These are phyloP conservation scores for Vanrija sp. DNA, from an alignment of 1,284 basidiomycete species.

Conservation along the genomic window DNA sequence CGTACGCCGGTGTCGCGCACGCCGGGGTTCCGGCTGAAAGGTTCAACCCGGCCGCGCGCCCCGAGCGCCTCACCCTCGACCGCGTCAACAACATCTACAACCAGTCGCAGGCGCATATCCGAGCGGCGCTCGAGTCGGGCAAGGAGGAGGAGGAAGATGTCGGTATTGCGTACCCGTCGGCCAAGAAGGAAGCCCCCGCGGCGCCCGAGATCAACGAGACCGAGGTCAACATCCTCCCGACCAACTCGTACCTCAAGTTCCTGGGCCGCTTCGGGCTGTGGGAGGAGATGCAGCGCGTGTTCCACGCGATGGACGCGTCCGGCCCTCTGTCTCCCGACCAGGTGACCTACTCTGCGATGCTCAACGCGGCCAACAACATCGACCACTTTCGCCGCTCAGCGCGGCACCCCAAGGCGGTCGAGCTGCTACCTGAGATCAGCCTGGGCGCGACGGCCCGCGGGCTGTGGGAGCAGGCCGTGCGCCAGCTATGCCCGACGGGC, in stretches of 20 bases:
- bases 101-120: constrained; percentile 34
- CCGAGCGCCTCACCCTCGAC: constrained; percentile 28
- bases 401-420: background rate
- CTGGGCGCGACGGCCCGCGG: constrained; percentile 20
- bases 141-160: constrained; percentile 1
- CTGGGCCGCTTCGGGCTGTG: constrained; percentile 34
- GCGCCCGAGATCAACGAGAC: background rate
- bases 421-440: background rate
- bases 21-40: background rate
- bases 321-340: constrained; percentile 37
- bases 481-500: constrained; percentile 15
- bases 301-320: constrained; percentile 28
- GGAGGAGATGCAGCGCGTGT: constrained; percentile 40
- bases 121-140: background rate
- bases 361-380: constrained; percentile 19
- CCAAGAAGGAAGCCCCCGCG: background rate
- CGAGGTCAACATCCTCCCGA: constrained; percentile 30
- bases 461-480: constrained; percentile 34
- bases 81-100: constrained; percentile 38
- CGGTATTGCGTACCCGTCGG: constrained; percentile 1
- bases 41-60: constrained; percentile 11
- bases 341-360: constrained; percentile 40
- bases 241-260: constrained; percentile 47
- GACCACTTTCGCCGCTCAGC: constrained; percentile 4
- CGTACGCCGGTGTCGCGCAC: constrained; percentile 35